A percentile compares a stretch with the other conserved stretches of the same genome.
These are phyloP conservation scores for Coleophoma crateriformis DNA, from an alignment of 2,329 filamentous ascomycete species.

Conservation along the genomic window DNA sequence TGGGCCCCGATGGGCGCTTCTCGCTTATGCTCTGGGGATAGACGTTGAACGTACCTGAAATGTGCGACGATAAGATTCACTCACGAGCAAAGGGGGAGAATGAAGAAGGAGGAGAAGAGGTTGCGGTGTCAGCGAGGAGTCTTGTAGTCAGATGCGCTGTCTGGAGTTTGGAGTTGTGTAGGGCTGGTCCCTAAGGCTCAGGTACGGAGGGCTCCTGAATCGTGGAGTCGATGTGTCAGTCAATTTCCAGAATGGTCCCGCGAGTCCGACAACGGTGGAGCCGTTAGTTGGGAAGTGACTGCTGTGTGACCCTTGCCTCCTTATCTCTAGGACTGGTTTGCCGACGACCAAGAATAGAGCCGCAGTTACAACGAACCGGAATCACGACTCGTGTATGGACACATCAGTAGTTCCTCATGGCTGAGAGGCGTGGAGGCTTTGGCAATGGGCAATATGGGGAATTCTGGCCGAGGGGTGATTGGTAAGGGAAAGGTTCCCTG, in stretches of 20 bases:
- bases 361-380: not conserved
- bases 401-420: too few species aligned
- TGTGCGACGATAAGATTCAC: not conserved
- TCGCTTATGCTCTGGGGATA: conserved; percentile 3
- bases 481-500: too few species aligned
- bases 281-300: not conserved
- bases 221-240: conserved; percentile 2
- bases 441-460: too few species aligned
- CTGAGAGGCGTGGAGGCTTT: too few species aligned
- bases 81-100: not conserved
- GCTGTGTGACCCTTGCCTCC: too few species aligned
- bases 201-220: not conserved
- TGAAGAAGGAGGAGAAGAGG: not conserved
- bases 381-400: not conserved
- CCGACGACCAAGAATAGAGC: not conserved
- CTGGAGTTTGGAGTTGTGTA: not conserved
- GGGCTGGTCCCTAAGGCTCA: not conserved
- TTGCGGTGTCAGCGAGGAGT: not conserved
- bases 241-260: not conserved
- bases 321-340: too few species aligned
- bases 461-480: too few species aligned
- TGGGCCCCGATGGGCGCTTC: conserved; percentile 1
- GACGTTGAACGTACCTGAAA: not conserved
- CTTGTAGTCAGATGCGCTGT: not conserved
- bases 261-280: not conserved